Evolutionary conservation across 192 early-diverging fungal genomes (phyloP), one percentile per base, ranked within the genome.

Genomic region (Backusella mclennaniae): DNA sequence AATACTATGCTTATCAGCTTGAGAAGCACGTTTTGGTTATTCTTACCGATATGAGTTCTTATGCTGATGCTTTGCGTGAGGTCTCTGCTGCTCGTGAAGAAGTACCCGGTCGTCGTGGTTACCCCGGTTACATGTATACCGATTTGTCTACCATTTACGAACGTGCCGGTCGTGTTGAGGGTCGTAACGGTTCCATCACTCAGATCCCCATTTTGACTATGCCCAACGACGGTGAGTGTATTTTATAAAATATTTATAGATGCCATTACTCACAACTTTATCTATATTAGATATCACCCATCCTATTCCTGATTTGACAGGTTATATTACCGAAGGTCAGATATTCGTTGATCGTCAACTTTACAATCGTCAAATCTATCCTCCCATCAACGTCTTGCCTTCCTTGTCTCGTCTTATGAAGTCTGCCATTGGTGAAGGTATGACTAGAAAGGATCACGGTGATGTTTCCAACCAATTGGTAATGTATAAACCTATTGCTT

Each of bases 61-160:
- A 99, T 82, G 98, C 98, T 19, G 98, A 99, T 87, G 98, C 98
- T 6, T 88, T 99, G 84, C 97, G 98, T 93, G 98, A 99, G 80
- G 93, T 99, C 63, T 99, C 98, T 77, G 97, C 98, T 77, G 97
- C 97, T 17, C 95, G 98, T 85, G 98, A 99, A 88, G 98, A 99
- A 89, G 98, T 99, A 4, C 98, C 98, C 9, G 98, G 98, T 83
- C 95, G 98, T 84, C 95, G 97, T 83, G 98, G 98, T 79, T 99
- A 99, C 87, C 98, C 98, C 12, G 98, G 98, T 87, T 99, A 99
- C 84, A 99, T 99, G 98, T 99, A 99, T 89, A 99, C 98, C 12
- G 98, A 99, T 92, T 91, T 99, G 87, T 96, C 98, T 21, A 99
- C 97, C 74, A 99, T 99, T 80, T 99, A 99, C 81, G 98, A 99